Conservation (phyloP, 2,329 filamentous ascomycete genomes). For the Colletotrichum spinosum region DNA sequence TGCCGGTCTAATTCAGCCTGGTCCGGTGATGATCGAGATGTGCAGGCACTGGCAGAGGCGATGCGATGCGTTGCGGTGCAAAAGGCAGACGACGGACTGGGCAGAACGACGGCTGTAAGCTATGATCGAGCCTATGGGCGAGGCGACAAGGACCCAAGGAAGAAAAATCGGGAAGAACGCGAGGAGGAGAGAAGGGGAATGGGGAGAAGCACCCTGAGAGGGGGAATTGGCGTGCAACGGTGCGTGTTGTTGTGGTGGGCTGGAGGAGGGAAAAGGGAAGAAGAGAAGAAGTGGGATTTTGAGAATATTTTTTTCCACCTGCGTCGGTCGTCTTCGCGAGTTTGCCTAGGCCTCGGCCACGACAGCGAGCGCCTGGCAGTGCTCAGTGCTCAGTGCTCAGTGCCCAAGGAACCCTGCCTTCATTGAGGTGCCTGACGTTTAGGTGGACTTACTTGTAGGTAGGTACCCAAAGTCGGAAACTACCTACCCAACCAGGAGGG, state of each 20-base stretch:
- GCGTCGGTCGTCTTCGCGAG: conserved; percentile 22
- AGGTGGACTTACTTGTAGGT: too few relatives aligned
- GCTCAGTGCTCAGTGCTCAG: too few relatives aligned
- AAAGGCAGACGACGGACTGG: conserved; percentile 19
- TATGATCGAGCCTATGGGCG: conserved; percentile 37
- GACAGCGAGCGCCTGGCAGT: too few relatives aligned
- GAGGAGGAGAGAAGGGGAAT: conserved; percentile 46
- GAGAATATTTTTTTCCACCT: conserved; percentile 36
- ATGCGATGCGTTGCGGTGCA: conserved; percentile 4
- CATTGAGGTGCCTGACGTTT: too few relatives aligned
- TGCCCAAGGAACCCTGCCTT: too few relatives aligned
- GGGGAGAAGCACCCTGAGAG: conserved; percentile 53
- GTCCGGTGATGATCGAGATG: conserved; percentile 27
- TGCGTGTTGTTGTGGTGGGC: conserved; percentile 46
- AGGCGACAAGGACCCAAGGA: conserved; percentile 42
- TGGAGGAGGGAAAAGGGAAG: conserved; percentile 35
- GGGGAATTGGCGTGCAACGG: conserved; percentile 57
- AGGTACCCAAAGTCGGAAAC: too few relatives aligned
- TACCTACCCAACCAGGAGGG: too few relatives aligned
- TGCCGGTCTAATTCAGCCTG: conserved; percentile 28
- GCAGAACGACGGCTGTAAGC: conserved; percentile 37
- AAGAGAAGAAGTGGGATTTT: conserved; percentile 36
- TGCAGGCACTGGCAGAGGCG: conserved; percentile 13
- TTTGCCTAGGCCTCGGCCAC: conserved; percentile 21
- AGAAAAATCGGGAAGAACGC: conserved; percentile 48